Conservation (phyloP, 1,139 yeast species). For the Zygosaccharomyces pseudobailii region DNA sequence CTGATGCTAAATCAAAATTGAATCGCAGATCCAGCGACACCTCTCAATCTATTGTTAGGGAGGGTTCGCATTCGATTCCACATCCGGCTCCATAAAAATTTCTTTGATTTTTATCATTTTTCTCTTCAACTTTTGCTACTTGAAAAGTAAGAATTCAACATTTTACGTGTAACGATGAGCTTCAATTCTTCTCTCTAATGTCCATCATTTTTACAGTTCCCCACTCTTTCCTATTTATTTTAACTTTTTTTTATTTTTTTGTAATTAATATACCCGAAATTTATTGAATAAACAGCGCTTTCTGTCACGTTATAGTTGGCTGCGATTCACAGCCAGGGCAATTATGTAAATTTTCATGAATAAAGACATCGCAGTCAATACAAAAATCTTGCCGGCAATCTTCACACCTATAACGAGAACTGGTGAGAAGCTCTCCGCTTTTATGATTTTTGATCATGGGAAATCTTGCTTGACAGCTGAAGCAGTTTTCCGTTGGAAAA, state of each 20-base stretch:
- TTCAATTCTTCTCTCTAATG: neutral
- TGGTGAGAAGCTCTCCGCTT: constrained; percentile 40
- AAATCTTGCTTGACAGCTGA: constrained; percentile 54
- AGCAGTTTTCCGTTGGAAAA: constrained; percentile 51
- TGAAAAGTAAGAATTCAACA: neutral
- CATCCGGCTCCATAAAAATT: neutral
- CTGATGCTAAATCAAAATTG: neutral
- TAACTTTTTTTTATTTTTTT: neutral
- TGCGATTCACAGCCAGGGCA: constrained; percentile 88
- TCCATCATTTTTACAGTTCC: neutral
- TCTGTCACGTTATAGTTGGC: constrained; percentile 21
- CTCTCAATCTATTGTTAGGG: constrained; percentile 5
- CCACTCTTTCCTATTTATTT: neutral
- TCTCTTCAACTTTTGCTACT: neutral
- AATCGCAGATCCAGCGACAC: constrained; percentile 11
- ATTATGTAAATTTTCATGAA: constrained; percentile 85
- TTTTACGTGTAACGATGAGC: neutral
- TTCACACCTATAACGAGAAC: constrained; percentile 66
- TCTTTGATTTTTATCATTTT: neutral
- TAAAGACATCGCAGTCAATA: constrained; percentile 90
- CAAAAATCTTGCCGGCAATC: constrained; percentile 74
- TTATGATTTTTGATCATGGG: constrained; percentile 37
- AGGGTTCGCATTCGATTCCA: neutral
- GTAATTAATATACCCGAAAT: neutral
- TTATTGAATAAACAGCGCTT: neutral